phyloP scores from a whole-genome alignment of 108 stramenopile genomes.

The Schizochytrium sp. region DNA sequence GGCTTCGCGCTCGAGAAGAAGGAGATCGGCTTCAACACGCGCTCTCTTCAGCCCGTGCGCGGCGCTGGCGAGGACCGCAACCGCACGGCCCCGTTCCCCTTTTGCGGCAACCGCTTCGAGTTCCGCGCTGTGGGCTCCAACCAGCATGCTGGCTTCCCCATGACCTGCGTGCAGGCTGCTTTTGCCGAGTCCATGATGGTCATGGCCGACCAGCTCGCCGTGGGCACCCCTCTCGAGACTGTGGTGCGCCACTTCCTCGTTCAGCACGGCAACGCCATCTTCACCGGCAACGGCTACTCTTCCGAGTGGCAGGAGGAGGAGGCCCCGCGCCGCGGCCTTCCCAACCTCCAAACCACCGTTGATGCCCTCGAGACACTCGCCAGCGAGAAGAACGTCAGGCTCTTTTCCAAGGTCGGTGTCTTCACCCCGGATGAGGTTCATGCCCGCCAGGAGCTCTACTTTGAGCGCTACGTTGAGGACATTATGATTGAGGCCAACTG shows the following conservation, averaged over 20 bases:
- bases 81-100: conserved; percentile 90
- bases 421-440: conserved; percentile 68
- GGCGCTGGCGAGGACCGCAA: conserved; percentile 90
- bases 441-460: conserved; percentile 71
- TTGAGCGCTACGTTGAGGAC: conserved; percentile 82
- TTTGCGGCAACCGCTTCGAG: conserved; percentile 82
- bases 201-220: conserved; percentile 76
- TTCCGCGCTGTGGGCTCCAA: conserved; percentile 91
- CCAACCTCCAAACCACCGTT: conserved; percentile 84
- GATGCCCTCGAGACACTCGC: conserved; percentile 72
- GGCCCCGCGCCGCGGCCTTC: conserved; percentile 68
- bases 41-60: conserved; percentile 67
- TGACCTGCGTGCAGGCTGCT: conserved; percentile 86
- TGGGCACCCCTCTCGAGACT: conserved; percentile 55
- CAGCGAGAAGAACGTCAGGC: conserved; percentile 69
- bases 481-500: conserved; percentile 81
- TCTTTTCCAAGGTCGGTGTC: conserved; percentile 83
- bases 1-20: conserved; percentile 72
- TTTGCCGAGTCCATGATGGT: conserved; percentile 77
- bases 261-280: conserved; percentile 77
- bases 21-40: conserved; percentile 65
- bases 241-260: conserved; percentile 68
- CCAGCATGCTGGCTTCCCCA: conserved; percentile 82
- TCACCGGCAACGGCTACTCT: conserved; percentile 90
- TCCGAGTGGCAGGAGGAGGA: conserved; percentile 60